Evolutionary conservation across 495 filamentous ascomycete genomes (phyloP), one percentile per base, ranked within the genome.

Genomic region (Lasiosphaeria hispida): DNA sequence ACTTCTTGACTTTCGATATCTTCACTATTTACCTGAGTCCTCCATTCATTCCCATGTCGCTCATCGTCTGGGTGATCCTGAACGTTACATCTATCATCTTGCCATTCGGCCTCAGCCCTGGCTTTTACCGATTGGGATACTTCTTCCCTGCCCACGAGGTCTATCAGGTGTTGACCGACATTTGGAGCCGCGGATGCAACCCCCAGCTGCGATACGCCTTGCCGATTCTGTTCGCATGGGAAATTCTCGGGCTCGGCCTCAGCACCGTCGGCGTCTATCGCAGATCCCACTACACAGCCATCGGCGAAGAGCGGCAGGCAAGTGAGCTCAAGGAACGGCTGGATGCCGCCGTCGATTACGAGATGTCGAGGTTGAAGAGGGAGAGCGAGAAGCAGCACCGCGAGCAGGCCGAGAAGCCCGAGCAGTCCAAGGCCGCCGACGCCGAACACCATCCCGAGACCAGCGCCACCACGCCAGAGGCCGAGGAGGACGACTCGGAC

Each of bases 121-220:
- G 48, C 0, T 84, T 83, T 34, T 84, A 77, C 57, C 60, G 63
- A n/a, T 72, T 76, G 62, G 75, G 67, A 0, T 82, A 77, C 49
- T 73, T 66, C 0, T 41, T 84, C 4, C 81, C 81, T 0, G 74
- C 78, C 4, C 78, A 81, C 48, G 63, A 67, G 15, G 62, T 76
- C 6, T 83, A 74, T 55, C 64, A 77, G 14, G 45, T 75, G 0
- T 64, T 83, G 15, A 59, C 71, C 0, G 75, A 80, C 47, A 76
- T 79, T 47, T 83, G 80, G 80, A 76, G 73, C 0, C 52, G 67
- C 0, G 79, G 78, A 0, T 81, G 79, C 66, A 78, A 80, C 33
- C 74, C 73, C 1, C 62, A 74, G 44, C 65, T 80, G 1, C 34
- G 66, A 49, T 70, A 68, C 41, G 69, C 75, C 0, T 67, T 82